phyloP scores from a whole-genome alignment of 2,329 filamentous ascomycete species.

The Diaporthe aspalathi region DNA sequence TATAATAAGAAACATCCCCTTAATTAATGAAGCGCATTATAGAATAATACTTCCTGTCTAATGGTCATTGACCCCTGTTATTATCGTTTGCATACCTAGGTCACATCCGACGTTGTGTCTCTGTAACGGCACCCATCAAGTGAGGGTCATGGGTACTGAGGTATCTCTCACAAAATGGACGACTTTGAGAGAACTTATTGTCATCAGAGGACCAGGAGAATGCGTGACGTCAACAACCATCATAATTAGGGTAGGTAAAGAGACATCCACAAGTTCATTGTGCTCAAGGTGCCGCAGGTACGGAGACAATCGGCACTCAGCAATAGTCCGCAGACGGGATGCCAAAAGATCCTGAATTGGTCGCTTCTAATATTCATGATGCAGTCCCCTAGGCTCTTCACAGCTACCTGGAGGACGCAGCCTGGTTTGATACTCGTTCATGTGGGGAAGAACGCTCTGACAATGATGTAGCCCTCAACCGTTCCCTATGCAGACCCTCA shows the following conservation, averaged over 20 bases:
- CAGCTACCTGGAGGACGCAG: background rate
- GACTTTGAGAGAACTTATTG: background rate
- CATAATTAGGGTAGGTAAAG: background rate
- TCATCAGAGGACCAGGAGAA: background rate
- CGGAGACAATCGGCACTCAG: background rate
- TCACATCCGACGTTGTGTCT: background rate
- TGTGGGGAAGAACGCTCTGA: background rate
- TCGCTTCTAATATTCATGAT: slow-evolving; percentile 5
- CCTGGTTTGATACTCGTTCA: background rate
- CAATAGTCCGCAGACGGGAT: background rate
- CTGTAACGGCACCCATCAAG: background rate
- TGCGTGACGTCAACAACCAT: background rate
- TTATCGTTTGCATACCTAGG: too few relatives aligned
- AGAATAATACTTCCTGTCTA: too few relatives aligned
- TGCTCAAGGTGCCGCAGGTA: background rate
- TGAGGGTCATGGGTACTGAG: too few relatives aligned
- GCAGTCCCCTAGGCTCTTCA: background rate
- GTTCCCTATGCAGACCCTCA: slow-evolving; percentile 4
- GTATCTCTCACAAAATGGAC: too few relatives aligned
- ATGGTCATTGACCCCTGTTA: too few relatives aligned
- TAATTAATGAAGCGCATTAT: too few relatives aligned
- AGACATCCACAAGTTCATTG: background rate
- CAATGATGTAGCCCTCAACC: slow-evolving; percentile 1
- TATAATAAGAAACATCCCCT: too few relatives aligned
- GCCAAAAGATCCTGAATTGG: background rate